These are phyloP conservation scores for Colletotrichum viniferum DNA, from an alignment of 2,329 filamentous ascomycete genomes.

Conservation along the genomic window DNA sequence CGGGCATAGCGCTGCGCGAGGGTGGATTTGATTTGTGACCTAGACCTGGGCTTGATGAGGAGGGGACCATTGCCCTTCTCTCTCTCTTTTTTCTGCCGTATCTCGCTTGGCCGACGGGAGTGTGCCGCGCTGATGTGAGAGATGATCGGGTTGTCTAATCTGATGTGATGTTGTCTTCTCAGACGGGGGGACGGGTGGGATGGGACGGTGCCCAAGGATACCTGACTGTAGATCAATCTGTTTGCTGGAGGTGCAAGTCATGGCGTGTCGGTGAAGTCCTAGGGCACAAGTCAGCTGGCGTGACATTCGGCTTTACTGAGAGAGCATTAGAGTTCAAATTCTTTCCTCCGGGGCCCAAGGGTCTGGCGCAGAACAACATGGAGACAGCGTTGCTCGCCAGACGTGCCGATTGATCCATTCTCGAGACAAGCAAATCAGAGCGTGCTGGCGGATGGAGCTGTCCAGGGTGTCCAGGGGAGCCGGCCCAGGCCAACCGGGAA, in stretches of 20 bases:
- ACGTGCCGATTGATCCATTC: slow-evolving; percentile 19
- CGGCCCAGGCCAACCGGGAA: slow-evolving; percentile 11
- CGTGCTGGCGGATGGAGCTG: neutral
- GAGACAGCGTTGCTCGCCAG: slow-evolving; percentile 9
- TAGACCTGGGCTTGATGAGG: neutral
- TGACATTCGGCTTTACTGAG: neutral
- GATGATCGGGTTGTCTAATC: neutral
- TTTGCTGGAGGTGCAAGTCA: neutral
- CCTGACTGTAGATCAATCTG: neutral
- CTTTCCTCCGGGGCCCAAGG: slow-evolving; percentile 8
- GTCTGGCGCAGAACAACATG: slow-evolving; percentile 1
- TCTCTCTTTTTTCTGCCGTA: neutral
- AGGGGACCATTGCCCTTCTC: neutral
- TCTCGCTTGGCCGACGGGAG: slow-evolving; percentile 14
- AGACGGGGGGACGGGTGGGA: neutral
- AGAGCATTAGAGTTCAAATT: slow-evolving; percentile 2
- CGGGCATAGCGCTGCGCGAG: neutral
- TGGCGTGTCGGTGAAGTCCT: neutral
- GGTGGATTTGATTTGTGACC: neutral
- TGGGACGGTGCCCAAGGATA: neutral
- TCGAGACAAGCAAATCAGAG: slow-evolving; percentile 6
- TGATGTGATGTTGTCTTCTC: neutral
- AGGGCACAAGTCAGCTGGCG: neutral
- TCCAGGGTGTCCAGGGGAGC: slow-evolving; percentile 4
- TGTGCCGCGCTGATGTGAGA: slow-evolving; percentile 1